Conservation (phyloP, 805 yeast genomes). For the Yarrowia phangngaensis region DNA sequence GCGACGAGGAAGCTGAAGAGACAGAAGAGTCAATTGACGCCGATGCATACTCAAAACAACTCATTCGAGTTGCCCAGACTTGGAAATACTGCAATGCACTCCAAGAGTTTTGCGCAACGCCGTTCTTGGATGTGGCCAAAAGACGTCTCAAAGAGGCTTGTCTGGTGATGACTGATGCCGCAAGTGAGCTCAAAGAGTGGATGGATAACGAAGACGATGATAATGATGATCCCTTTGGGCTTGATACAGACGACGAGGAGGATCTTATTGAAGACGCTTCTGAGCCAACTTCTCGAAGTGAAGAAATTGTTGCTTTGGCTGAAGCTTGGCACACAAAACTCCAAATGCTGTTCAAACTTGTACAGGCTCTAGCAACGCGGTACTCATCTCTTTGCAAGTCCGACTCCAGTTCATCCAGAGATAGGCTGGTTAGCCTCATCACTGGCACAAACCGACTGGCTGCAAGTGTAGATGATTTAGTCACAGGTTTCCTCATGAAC, state of each 20-base stretch:
- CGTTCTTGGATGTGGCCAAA: slow-evolving; percentile 16
- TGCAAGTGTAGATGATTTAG: slow-evolving; percentile 19
- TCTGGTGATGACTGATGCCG: slow-evolving; percentile 9
- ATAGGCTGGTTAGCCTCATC: slow-evolving; percentile 14
- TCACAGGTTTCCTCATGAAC: slow-evolving; percentile 23
- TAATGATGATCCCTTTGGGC: slow-evolving; percentile 13
- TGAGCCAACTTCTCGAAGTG: slow-evolving; percentile 2
- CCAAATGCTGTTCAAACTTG: slow-evolving; percentile 14
- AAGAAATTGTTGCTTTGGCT: slow-evolving; percentile 3
- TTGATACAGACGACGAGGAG: slow-evolving; percentile 18
- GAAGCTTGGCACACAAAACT: slow-evolving; percentile 23
- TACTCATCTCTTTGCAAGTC: slow-evolving; percentile 19
- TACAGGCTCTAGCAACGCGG: slow-evolving; percentile 22
- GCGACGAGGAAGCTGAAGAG: slow-evolving; percentile 1
- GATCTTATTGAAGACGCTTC: slow-evolving; percentile 4
- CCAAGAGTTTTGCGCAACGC: slow-evolving; percentile 12
- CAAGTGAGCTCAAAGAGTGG: slow-evolving; percentile 11
- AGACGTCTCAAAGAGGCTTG: slow-evolving; percentile 5
- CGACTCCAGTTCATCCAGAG: neutral
- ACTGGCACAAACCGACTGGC: slow-evolving; percentile 8
- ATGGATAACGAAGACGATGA: slow-evolving; percentile 23
- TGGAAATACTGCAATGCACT: slow-evolving; percentile 23
- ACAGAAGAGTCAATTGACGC: slow-evolving; percentile 2
- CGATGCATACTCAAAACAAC: slow-evolving; percentile 14
- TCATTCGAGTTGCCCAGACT: slow-evolving; percentile 27